A percentile compares a stretch with the other conserved stretches of the same genome.
Conservation (phyloP, 1,284 basidiomycete genomes). For the Puccinia triticina region DNA sequence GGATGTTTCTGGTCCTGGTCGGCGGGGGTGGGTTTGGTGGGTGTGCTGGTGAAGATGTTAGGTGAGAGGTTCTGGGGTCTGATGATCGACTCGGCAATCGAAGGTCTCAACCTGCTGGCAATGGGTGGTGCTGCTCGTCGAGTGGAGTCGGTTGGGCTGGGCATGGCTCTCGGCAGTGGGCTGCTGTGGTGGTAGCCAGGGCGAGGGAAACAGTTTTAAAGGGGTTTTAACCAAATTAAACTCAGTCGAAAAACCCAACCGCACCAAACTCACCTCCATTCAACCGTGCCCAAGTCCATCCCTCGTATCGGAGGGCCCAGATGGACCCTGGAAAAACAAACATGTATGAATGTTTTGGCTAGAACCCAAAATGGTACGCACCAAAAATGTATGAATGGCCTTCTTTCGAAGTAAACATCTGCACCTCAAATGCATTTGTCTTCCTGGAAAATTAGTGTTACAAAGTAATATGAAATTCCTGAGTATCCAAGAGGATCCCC, state of each 20-base stretch:
- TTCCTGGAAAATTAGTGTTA: too few species aligned
- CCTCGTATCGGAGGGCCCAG: too few species aligned
- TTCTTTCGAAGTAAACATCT: too few species aligned
- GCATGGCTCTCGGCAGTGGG: not conserved
- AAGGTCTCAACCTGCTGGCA: not conserved
- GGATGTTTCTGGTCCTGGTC: not conserved
- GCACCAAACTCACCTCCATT: not conserved
- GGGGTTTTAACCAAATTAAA: not conserved
- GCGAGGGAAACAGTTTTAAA: not conserved
- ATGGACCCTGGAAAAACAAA: too few species aligned
- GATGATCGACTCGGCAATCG: slow-evolving; percentile 25
- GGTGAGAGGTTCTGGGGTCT: not conserved
- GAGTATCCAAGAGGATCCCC: too few species aligned
- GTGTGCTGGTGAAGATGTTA: slow-evolving; percentile 16
- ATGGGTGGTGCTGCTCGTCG: not conserved
- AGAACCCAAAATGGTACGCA: too few species aligned
- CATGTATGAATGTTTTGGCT: too few species aligned
- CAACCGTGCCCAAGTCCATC: too few species aligned
- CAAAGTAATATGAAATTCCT: too few species aligned
- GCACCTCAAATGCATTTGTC: too few species aligned
- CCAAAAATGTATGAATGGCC: too few species aligned
- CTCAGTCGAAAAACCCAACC: too few species aligned
- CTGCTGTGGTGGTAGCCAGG: not conserved
- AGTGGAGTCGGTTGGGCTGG: not conserved
- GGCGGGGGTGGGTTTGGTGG: not conserved